Evolutionary conservation across 2,329 filamentous ascomycete genomes (phyloP), one percentile per base, ranked within the genome.

Genomic region (Huntiella moniliformis): DNA sequence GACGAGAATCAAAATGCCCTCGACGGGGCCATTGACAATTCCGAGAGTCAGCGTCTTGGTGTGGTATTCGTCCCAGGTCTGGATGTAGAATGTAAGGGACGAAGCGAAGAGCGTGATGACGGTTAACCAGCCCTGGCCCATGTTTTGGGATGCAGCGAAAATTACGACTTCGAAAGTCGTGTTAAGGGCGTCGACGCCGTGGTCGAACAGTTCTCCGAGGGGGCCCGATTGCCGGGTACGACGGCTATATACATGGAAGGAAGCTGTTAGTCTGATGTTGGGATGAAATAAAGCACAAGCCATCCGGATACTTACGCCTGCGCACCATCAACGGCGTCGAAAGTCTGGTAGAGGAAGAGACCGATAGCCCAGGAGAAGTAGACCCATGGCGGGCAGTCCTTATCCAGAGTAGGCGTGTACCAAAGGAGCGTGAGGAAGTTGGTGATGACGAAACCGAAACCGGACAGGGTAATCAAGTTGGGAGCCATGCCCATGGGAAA

Each of bases 31-130:
- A 52, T 88, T 95, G 53, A 98, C 71, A 51, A 96, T 67, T 49
- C 91, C 91, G 4, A 98, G 74, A 1, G 86, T 95, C 41, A 98
- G 73, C 3, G 87, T 91, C 62, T 95, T 87, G 44, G 91, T 98
- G 65, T 96, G 88, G 64, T 96, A 98, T 61, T 96, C 91, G 58
- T 98, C 91, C 91, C 91, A 98, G 32, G 91, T 96, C 61, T 96
- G 91, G 37, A 96, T 81, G 61, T 96, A 96, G 63, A 98, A 98
- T n/a, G 91, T 95, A 55, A 92, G 68, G 49, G 88, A 75, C 5
- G 82, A 79, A 54, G 80, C 83, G 63, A 93, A 94, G 12, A 95
- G 72, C 4, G 73, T 77, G 49, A 85, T 65, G 10, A 95, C 77
- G 0, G 87, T 94, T 62, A 77, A 77, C 88, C 87, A 95, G 50